Evolutionary conservation across 225 moss, liverwort and hornwort species (phyloP).

Genomic region (Bryoerythrophyllum caledonicum): DNA sequence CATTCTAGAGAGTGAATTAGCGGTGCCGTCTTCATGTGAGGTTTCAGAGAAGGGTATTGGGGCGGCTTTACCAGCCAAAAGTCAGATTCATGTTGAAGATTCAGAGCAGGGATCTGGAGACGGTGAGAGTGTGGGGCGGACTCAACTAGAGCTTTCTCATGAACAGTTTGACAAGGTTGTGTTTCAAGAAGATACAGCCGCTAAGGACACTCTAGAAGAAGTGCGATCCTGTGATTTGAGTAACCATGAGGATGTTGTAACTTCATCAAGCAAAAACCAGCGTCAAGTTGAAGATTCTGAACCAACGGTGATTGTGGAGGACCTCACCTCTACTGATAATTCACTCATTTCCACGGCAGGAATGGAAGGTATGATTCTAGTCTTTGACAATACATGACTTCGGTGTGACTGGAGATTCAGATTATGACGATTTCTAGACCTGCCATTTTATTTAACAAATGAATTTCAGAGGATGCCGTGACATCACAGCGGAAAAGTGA

Average conservation of each 20-base stretch:
- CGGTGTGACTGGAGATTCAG: neutral
- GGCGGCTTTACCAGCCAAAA: too few species aligned
- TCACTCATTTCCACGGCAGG: neutral
- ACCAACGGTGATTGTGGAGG: neutral
- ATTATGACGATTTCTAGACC: neutral
- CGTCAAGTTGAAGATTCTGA: conserved; percentile 10
- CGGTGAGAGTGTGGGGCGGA: too few species aligned
- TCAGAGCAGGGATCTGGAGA: too few species aligned
- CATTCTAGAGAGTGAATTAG: too few species aligned
- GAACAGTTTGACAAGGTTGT: too few species aligned
- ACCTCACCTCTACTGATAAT: neutral
- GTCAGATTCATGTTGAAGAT: too few species aligned
- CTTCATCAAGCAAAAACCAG: neutral
- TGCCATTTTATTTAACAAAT: neutral
- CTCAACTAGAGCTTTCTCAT: too few species aligned
- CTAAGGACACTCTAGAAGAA: neutral
- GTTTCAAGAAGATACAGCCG: neutral
- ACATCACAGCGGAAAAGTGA: conserved; percentile 10
- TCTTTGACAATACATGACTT: neutral
- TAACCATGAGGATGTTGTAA: neutral
- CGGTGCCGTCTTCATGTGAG: too few species aligned
- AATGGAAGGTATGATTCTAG: conserved; percentile 11
- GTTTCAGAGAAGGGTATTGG: too few species aligned
- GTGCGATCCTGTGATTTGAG: neutral
- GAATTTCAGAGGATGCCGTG: conserved; percentile 4